Evolutionary conservation across 176 grass and related monocot genomes (phyloP), one percentile per base, ranked within the genome.

Genomic region (Urochloa ruziziensis): DNA sequence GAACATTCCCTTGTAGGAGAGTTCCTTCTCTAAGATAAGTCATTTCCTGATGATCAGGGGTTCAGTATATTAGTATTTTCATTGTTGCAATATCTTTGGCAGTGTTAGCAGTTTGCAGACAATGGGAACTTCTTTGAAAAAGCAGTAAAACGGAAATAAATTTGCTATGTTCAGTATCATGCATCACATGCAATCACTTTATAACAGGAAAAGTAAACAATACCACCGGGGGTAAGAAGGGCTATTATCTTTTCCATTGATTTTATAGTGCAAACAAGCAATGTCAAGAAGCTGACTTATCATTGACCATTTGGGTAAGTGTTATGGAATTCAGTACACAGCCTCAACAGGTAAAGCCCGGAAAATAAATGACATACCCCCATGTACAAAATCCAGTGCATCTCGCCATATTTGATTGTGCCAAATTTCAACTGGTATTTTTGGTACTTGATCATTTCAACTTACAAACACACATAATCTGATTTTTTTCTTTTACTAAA

Each of bases 21-120:
- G 89, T 91, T 88, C 93, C 96, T 90, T 94, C 87, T 89, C 81
- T 95, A 85, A 98, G 85, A 70, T 88, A 88, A 34, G 58, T 87
- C 91, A 93, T 89, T 79, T 94, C 96, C 93, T 99, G 86, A 74
- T 67, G 39, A 83, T 79, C 15, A 30, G 4, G 10, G 51, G 39
- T 60, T 73, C 48, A 61, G 29, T 43, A 66, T 19, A 61, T 67
- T 53, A 46, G 63, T 77, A 77, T 23, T 47, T 54, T 40, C 6
- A 47, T 39, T 73, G 14, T 42, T 83, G 15, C 3, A 14, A 58
- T 35, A 81, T 73, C 17, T 67, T 39, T 39, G 34, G 43, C 58
- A 39, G 46, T 83, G 27, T 72, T 28, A 84, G 1, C 39, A 73
- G 10, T 24, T 73, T 36, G 67, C 58, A 79, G 11, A 37, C 27